A percentile compares a stretch with the other conserved stretches of the same genome.
These are phyloP conservation scores for Cymodocea nodosa DNA, from an alignment of 116 monocot species.

Conservation along the genomic window DNA sequence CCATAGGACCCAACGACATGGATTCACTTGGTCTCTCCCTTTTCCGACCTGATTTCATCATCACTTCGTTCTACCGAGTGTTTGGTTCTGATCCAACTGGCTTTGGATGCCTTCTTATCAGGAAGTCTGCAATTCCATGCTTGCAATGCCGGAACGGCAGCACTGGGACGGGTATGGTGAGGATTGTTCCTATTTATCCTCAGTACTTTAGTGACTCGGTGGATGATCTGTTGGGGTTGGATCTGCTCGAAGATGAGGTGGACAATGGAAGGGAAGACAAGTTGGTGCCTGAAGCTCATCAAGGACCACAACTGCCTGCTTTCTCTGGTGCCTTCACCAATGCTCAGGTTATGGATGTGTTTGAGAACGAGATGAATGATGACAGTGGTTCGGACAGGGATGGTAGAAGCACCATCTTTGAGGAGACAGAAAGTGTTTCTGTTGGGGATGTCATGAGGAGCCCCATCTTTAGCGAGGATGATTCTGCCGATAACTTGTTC, in stretches of 20 bases:
- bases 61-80: slow-evolving; percentile 94
- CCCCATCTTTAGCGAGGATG: slow-evolving; percentile 25
- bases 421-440: slow-evolving; percentile 76
- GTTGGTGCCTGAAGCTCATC: slow-evolving; percentile 19
- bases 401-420: slow-evolving; percentile 77
- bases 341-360: slow-evolving; percentile 62
- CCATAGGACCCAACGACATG: slow-evolving; percentile 97
- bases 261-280: slow-evolving; percentile 5
- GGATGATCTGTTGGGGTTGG: slow-evolving; percentile 33
- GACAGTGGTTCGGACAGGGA: slow-evolving; percentile 83
- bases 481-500: slow-evolving; percentile 16
- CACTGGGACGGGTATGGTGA: slow-evolving; percentile 81
- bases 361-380: slow-evolving; percentile 68
- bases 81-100: slow-evolving; percentile 87
- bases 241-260: slow-evolving; percentile 46
- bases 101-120: slow-evolving; percentile 82
- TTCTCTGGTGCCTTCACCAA: slow-evolving; percentile 83
- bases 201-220: slow-evolving; percentile 76
- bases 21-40: slow-evolving; percentile 89
- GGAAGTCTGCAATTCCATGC: slow-evolving; percentile 64
- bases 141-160: slow-evolving; percentile 57
- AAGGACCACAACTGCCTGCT: slow-evolving; percentile 54
- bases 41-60: slow-evolving; percentile 92
- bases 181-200: slow-evolving; percentile 64
- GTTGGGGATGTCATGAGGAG: slow-evolving; percentile 24